Base-by-base conservation (phyloP, 768 basidiomycete genomes). In the Kwoniella heveanensis region DNA sequence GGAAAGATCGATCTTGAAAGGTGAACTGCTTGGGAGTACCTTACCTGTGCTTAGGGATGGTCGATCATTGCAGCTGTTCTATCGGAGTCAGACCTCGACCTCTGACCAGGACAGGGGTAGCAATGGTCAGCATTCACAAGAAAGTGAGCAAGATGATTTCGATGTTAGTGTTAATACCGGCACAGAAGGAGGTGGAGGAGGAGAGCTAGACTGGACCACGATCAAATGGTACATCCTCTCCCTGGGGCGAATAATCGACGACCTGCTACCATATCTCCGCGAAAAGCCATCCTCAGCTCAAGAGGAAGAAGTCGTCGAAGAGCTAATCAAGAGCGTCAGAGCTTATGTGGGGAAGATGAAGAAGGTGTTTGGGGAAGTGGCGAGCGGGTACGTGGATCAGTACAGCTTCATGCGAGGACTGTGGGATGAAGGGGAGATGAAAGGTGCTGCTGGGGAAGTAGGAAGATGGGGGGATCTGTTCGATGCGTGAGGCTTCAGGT, bases 291-390 rank as follows among this genome's bases (percentile, higher is more conserved):
- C 13, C 9, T 32, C 46, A 5, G 22, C 12, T 17, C 12, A 60
- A 21, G 57, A 71, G 0, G 17, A 26, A 17, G 58, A 65, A 39
- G 57, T 47, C 30, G 47, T 65, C 17, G 46, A 60, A 22, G 62
- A 64, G 19, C 25, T 73, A 62, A 32, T 64, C 13, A 68, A 60
- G 44, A 49, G 46, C 44, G n/a, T 75, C 6, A 64, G 60, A 49
- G 57, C 64, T 15, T 73, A 73, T 61, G 60, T 76, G 19, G 53
- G 62, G 10, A 76, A 76, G 64, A 67, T 64, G 48, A 73, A 70
- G 53, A 76, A 76, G 54, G 68, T 76, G 24, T 72, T 76, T 57
- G 69, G 70, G 12, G 72, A 73, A 52, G 69, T 76, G n/a, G 74
- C 70, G 24, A 50, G 25, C 10, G 37, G 69, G 67, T 76, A 76